These are phyloP conservation scores for Fraxinus dipetala DNA, from an alignment of 305 asterid genomes.

Conservation along the genomic window DNA sequence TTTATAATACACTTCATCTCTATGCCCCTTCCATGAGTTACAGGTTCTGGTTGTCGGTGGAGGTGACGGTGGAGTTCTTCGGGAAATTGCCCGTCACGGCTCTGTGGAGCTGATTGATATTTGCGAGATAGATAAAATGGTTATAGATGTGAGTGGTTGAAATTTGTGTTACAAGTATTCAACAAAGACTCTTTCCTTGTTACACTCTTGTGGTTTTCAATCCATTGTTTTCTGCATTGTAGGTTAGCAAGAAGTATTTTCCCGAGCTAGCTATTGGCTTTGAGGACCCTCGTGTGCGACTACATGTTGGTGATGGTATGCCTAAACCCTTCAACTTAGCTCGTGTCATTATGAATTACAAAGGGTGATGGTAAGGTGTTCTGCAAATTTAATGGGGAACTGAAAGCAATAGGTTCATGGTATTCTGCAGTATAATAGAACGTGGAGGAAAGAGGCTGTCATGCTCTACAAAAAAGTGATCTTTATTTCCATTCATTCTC, in stretches of 20 bases:
- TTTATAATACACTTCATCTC: background rate
- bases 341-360: background rate
- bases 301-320: conserved; percentile 95
- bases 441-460: background rate
- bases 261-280: conserved; percentile 90
- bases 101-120: conserved; percentile 86
- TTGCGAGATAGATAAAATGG: conserved; percentile 95
- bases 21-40: conserved; percentile 8
- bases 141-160: conserved; percentile 70
- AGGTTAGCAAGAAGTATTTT: conserved; percentile 87
- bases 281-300: conserved; percentile 88
- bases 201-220: background rate
- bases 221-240: conserved; percentile 25
- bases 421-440: background rate
- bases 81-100: conserved; percentile 83
- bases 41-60: conserved; percentile 99
- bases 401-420: background rate
- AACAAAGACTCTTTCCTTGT: background rate
- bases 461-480: background rate
- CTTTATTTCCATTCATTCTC: background rate
- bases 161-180: conserved; percentile 12
- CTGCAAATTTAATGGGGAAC: background rate
- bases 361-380: background rate
- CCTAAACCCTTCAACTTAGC: background rate
- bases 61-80: conserved; percentile 98